Percentiles rank a stretch among this genome's conserved stretches.
These are phyloP conservation scores for Lactarius deliciosus DNA, from an alignment of 768 basidiomycete species.

Conservation along the genomic window DNA sequence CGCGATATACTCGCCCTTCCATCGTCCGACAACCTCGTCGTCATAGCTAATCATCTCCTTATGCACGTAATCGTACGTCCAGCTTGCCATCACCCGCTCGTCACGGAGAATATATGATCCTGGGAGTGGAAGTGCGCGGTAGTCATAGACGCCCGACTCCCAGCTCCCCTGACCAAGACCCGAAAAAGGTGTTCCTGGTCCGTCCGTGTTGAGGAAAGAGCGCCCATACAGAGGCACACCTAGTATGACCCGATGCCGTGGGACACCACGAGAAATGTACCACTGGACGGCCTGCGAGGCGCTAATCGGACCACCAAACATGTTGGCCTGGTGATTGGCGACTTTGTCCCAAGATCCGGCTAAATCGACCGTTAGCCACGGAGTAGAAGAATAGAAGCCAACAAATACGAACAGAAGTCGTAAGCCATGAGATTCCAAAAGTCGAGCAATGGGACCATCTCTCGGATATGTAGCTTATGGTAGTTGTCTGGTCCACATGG, in stretches of 20 bases:
- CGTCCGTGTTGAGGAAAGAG: constrained; percentile 81
- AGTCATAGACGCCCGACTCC: constrained; percentile 93
- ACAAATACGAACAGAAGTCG: constrained; percentile 60
- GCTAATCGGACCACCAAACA: constrained; percentile 67
- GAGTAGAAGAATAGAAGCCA: constrained; percentile 12
- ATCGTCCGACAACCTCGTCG: constrained; percentile 58
- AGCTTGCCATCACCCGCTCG: constrained; percentile 69
- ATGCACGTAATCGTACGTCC: constrained; percentile 72
- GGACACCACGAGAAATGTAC: constrained; percentile 71
- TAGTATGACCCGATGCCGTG: constrained; percentile 77
- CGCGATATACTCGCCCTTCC: constrained; percentile 82
- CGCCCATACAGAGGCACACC: constrained; percentile 95
- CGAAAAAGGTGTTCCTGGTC: constrained; percentile 75
- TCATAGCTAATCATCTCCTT: constrained; percentile 87
- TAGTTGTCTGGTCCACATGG: constrained; percentile 91
- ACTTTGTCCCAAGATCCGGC: constrained; percentile 75
- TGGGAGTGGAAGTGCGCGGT: constrained; percentile 81
- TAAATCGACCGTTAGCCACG: constrained; percentile 33
- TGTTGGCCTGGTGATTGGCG: constrained; percentile 83
- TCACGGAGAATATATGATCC: constrained; percentile 68
- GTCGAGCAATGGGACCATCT: constrained; percentile 87
- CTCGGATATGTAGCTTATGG: constrained; percentile 68
- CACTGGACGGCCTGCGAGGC: constrained; percentile 64
- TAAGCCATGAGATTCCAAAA: constrained; percentile 99
- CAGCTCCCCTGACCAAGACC: constrained; percentile 88